These are phyloP conservation scores for Ophiobolus disseminans DNA, from an alignment of 2,329 filamentous ascomycete genomes.

Conservation along the genomic window DNA sequence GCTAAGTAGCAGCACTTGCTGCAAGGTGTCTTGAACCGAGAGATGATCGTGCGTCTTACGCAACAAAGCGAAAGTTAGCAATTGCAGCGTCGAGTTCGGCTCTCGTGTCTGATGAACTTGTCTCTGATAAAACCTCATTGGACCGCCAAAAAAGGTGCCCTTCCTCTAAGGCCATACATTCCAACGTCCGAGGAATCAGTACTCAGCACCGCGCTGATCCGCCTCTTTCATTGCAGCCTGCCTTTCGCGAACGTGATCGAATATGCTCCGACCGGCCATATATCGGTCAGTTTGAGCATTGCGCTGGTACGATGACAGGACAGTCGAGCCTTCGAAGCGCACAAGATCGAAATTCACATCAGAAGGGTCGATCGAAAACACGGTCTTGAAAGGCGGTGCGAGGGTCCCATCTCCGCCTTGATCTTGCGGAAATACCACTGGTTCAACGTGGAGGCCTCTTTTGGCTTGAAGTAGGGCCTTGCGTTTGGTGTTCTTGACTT, in stretches of 20 bases:
- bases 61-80: too few relatives aligned
- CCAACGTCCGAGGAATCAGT: not conserved
- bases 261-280: constrained; percentile 18
- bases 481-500: constrained; percentile 26
- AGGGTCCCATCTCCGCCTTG: not conserved
- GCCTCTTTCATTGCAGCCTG: constrained; percentile 17
- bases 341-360: constrained; percentile 12
- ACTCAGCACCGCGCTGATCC: not conserved
- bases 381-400: not conserved
- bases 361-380: not conserved
- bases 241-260: constrained; percentile 21
- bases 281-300: not conserved
- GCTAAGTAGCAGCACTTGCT: too few relatives aligned
- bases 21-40: too few relatives aligned
- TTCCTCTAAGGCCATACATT: too few relatives aligned
- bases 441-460: not conserved
- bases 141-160: not conserved
- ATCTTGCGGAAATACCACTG: not conserved
- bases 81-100: too few relatives aligned
- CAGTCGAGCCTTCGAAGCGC: constrained; percentile 8
- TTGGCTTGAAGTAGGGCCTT: constrained; percentile 10
- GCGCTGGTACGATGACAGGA: constrained; percentile 13
- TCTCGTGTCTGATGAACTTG: too few relatives aligned
- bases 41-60: too few relatives aligned
- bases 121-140: not conserved